phyloP scores from a whole-genome alignment of 805 yeast genomes.

The Kluyveromyces dobzhanskii region DNA sequence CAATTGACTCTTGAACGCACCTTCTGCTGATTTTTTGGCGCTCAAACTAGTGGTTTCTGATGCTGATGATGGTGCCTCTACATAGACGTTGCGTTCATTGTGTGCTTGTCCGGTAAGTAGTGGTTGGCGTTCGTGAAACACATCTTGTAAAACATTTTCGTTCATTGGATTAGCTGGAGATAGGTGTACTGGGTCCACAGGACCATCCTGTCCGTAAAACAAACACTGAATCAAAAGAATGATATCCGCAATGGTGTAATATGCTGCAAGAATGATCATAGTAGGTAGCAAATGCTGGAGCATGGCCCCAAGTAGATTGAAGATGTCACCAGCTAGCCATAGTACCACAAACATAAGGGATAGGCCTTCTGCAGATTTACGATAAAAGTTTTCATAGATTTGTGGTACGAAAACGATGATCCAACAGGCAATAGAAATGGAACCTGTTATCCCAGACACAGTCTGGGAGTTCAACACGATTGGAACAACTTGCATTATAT shows the following conservation, averaged over 20 bases:
- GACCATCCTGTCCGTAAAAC: slow-evolving; percentile 52
- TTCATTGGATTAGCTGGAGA: slow-evolving; percentile 83
- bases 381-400: slow-evolving; percentile 78
- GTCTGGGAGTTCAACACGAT: slow-evolving; percentile 59
- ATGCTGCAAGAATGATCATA: slow-evolving; percentile 85
- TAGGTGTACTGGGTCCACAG: slow-evolving; percentile 66
- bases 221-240: slow-evolving; percentile 78
- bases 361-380: slow-evolving; percentile 85
- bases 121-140: slow-evolving; percentile 30
- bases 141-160: slow-evolving; percentile 53
- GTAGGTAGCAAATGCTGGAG: slow-evolving; percentile 89
- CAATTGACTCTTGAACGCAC: slow-evolving; percentile 17
- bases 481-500: slow-evolving; percentile 29
- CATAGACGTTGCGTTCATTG: slow-evolving; percentile 4
- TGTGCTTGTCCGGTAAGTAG: slow-evolving; percentile 11
- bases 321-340: slow-evolving; percentile 92
- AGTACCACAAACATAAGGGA: slow-evolving; percentile 77
- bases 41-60: slow-evolving; percentile 8
- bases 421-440: slow-evolving; percentile 96
- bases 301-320: slow-evolving; percentile 86
- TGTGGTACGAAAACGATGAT: slow-evolving; percentile 96
- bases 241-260: slow-evolving; percentile 86
- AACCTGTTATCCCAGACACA: slow-evolving; percentile 61
- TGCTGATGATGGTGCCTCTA: slow-evolving; percentile 5
- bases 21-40: slow-evolving; percentile 11